Evolutionary conservation across 495 filamentous ascomycete genomes (phyloP), one percentile per base, ranked within the genome.

Genomic region (Chaetomidium leptoderma): DNA sequence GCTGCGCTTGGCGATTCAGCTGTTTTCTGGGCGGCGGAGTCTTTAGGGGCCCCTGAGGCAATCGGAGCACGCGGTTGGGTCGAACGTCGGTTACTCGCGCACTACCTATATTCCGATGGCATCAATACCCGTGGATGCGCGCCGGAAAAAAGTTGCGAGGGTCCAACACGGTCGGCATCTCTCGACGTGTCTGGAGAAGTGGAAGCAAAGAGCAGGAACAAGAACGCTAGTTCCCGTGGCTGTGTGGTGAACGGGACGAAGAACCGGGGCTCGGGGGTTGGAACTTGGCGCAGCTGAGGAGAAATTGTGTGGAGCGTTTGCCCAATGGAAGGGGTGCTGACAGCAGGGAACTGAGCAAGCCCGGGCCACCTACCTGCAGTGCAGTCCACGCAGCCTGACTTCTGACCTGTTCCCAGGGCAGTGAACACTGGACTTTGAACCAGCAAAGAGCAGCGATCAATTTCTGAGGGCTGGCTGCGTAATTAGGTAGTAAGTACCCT

Each of bases 241-340:
- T 53, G 50, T 30, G 47, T 39, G 49, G 35, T 37, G 21, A 27
- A 16, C 49, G 49, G 49, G 23, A 52, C 30, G 35, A 19, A 32
- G 21, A 24, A 21, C 48, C 32, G 48, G 46, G n/a, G 48, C 16
- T 26, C 44, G 44, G 44, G 21, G 32, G 48, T 37, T n/a, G 48
- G 48, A 37, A 51, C n/a, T 44, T 40, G 49, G 21, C 13, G 26
- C 44, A 51, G 19, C 9, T 40, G 35, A 29, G 33, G 21, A 39
- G 48, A 52, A 40, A 52, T 52, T 52, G 49, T 26, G 35, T 40
- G 49, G 49, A 17, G 19, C 33, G 49, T 27, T 29, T 40, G 33
- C 35, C 44, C 44, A 47, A 47, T 47, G 5, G 44, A 47, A 30
- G 44, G 14, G 24, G 26, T 21, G 26, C 16, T 29, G 44, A 47